A percentile compares a stretch with the other conserved stretches of the same genome.
Conservation (phyloP, 805 yeast species). For the Wickerhamiella azymoides region DNA sequence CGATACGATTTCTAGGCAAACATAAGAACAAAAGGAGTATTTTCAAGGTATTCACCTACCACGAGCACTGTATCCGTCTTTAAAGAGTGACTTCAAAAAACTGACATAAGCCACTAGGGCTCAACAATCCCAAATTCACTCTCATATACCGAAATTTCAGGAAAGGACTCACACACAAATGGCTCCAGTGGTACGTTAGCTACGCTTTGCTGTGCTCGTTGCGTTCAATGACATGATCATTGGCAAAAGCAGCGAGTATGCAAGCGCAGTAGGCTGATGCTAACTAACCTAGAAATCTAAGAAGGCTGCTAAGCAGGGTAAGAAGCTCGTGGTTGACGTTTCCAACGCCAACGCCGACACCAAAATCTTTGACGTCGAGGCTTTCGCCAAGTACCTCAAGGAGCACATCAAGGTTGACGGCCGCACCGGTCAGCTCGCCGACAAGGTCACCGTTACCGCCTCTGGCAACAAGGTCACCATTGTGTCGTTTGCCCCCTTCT, state of each 20-base stretch:
- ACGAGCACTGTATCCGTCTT: too few species aligned
- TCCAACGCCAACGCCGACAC: constrained; percentile 96
- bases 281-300: constrained; percentile 28
- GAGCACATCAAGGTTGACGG: constrained; percentile 99
- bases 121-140: background rate
- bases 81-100: too few species aligned
- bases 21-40: too few species aligned
- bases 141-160: constrained; percentile 5
- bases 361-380: constrained; percentile 94
- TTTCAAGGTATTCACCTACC: too few species aligned
- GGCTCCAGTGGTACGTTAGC: constrained; percentile 85
- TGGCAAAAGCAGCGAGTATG: constrained; percentile 11
- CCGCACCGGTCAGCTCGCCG: constrained; percentile 93
- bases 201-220: constrained; percentile 29
- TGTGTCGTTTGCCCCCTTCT: constrained; percentile 88
- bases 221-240: constrained; percentile 5
- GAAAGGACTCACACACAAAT: constrained; percentile 27
- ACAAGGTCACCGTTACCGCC: constrained; percentile 72
- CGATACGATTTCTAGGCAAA: too few species aligned
- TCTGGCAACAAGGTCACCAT: constrained; percentile 84
- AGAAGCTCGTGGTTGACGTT: constrained; percentile 84
- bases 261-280: constrained; percentile 64
- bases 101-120: constrained; percentile 7
- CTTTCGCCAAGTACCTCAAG: constrained; percentile 93
- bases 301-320: constrained; percentile 63